Conservation (phyloP, 2,329 filamentous ascomycete genomes). For the Fusarium penzigii region DNA sequence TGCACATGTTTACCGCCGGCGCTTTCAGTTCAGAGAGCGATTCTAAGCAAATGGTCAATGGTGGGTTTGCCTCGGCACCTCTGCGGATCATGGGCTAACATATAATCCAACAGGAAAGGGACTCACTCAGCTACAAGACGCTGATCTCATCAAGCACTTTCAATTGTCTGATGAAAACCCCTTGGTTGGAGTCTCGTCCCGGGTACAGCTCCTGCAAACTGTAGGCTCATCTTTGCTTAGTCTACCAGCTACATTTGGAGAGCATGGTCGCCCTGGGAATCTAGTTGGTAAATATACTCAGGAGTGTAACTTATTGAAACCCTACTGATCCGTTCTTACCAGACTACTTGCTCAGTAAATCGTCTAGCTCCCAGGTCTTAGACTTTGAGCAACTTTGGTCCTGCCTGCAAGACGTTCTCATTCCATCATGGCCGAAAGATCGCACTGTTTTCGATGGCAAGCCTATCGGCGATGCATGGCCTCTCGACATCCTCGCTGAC, state of each 20-base stretch:
- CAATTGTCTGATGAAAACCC: conserved; percentile 47
- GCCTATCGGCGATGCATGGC: conserved; percentile 54
- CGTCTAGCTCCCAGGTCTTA: conserved; percentile 29
- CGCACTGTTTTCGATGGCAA: conserved; percentile 50
- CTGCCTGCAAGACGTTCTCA: conserved; percentile 44
- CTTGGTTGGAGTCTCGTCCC: conserved; percentile 46
- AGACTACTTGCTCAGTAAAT: conserved; percentile 43
- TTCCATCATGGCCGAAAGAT: conserved; percentile 51
- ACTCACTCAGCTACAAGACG: conserved; percentile 35
- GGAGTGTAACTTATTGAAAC: not conserved
- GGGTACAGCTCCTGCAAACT: conserved; percentile 42
- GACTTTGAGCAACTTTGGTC: conserved; percentile 45
- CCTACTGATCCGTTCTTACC: not conserved
- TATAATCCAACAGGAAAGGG: conserved; percentile 28
- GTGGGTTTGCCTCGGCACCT: conserved; percentile 19
- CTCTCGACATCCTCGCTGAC: conserved; percentile 33
- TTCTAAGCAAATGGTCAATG: conserved; percentile 34
- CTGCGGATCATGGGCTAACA: conserved; percentile 1
- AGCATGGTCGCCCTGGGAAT: conserved; percentile 45
- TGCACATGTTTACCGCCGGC: conserved; percentile 50
- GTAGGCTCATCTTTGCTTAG: conserved; percentile 44
- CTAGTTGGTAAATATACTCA: conserved; percentile 46
- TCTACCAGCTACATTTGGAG: conserved; percentile 42
- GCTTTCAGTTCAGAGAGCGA: conserved; percentile 34
- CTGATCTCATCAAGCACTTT: conserved; percentile 39